These are phyloP conservation scores for Rhodofomes roseus DNA, from an alignment of 1,284 basidiomycete genomes.

Conservation along the genomic window DNA sequence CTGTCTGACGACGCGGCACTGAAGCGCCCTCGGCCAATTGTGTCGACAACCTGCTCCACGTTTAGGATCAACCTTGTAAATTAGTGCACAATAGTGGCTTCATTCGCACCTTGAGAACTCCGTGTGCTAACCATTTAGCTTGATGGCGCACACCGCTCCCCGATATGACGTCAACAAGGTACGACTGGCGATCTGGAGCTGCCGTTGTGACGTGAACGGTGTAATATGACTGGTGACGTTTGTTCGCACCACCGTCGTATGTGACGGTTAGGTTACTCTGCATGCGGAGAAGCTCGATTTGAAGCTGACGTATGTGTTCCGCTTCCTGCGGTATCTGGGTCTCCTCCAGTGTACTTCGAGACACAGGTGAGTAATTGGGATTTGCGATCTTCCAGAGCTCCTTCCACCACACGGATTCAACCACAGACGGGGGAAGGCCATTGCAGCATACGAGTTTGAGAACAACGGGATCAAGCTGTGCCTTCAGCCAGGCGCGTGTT, in stretches of 20 bases:
- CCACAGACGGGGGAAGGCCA: conserved; percentile 6
- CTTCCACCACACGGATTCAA: conserved; percentile 18
- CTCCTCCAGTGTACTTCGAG: conserved; percentile 7
- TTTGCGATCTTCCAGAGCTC: conserved; percentile 9
- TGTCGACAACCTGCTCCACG: conserved; percentile 20
- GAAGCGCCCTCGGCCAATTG: conserved; percentile 20
- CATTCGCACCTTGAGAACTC: conserved; percentile 14
- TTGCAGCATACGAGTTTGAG: conserved; percentile 8
- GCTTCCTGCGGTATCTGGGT: conserved; percentile 10
- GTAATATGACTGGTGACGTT: conserved; percentile 8
- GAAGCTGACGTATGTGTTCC: conserved; percentile 2
- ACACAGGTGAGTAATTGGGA: conserved; percentile 11
- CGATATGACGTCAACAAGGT: conserved; percentile 6
- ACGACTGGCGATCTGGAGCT: neutral
- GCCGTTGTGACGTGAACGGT: conserved; percentile 13
- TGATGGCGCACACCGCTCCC: conserved; percentile 9
- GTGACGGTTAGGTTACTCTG: conserved; percentile 12
- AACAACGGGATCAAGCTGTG: neutral
- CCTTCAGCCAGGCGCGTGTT: neutral
- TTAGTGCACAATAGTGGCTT: too few species aligned
- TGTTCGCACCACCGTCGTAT: conserved; percentile 13
- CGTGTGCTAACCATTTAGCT: conserved; percentile 12
- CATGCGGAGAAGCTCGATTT: conserved; percentile 6
- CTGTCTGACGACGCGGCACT: conserved; percentile 26
- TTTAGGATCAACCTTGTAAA: too few species aligned